Base-by-base conservation (phyloP, 192 early-diverging fungal species). In the Backusella mclennaniae region DNA sequence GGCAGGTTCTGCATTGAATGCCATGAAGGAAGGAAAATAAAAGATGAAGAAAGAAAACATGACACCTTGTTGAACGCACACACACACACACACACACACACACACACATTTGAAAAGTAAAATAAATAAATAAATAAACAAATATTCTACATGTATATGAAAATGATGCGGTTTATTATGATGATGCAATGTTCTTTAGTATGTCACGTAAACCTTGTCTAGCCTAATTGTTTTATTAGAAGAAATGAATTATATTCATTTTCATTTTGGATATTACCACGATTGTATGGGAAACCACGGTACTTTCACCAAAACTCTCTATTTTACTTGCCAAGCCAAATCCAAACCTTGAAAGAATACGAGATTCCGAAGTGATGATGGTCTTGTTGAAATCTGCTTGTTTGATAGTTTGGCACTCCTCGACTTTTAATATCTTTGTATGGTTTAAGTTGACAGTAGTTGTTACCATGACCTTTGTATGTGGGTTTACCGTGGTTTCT, bases 1-100 rank as follows among this genome's bases (percentile, higher is more conserved):
- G 87, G 92, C 90, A 44, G 98, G 98, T 38, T 93, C 91, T 67
- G 95, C 95, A 69, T 89, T 96, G 68, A 96, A 96, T 87, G 75
- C 86, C 53, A 95, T 95, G 91, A 86, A 87, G 76, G 88, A 91
- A 83, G 87, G 83, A 35, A 68, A 68, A 0, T 29, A 33, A 33
- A 3, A 33, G 33, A 33, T 3, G 33, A 33, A 31, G 31, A 31
- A 31, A 21, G 4, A 21, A 23, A 53, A 53, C 2, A 33, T 2
- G 31, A 33, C 31, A 2, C 31, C 31, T 33, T 33, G 1, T 33
- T 33, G 31, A 33, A 33, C 17, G n/a, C n/a, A 26, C 26, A 26
- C 26, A 26, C 26, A 26, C 26, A 26, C 26, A 26, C 26, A 26
- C 26, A 26, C 26, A 26, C 26, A 26, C 26, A 26, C 26, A 52